These are phyloP conservation scores for Suillus cothurnatus DNA, from an alignment of 768 basidiomycete genomes.

Conservation along the genomic window DNA sequence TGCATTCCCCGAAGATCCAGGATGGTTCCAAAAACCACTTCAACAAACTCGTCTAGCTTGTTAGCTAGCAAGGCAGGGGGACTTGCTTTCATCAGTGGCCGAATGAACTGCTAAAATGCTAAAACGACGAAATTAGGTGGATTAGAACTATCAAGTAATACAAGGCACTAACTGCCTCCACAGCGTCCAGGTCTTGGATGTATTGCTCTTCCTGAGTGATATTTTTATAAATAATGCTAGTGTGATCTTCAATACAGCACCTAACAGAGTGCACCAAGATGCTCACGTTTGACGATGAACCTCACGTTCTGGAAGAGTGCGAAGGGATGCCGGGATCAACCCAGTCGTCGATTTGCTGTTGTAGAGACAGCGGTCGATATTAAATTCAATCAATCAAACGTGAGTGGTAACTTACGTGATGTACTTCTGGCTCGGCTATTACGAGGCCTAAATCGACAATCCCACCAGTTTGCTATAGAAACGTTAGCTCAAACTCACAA, in stretches of 20 bases:
- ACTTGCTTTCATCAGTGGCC: constrained; percentile 50
- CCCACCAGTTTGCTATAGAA: constrained; percentile 22
- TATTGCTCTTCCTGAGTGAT: constrained; percentile 91
- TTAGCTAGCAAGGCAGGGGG: constrained; percentile 57
- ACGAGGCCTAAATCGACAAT: constrained; percentile 23
- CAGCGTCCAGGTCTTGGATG: constrained; percentile 79
- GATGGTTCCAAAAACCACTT: constrained; percentile 89
- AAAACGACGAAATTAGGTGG: constrained; percentile 34
- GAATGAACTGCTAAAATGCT: constrained; percentile 53
- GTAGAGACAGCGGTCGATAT: constrained; percentile 2
- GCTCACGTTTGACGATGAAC: constrained; percentile 75
- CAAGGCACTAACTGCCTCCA: constrained; percentile 62
- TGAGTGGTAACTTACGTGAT: constrained; percentile 36
- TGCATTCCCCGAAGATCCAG: constrained; percentile 85
- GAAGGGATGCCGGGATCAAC: constrained; percentile 52
- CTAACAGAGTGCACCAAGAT: not conserved
- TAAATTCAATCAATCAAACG: constrained; percentile 14
- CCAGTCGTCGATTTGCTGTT: constrained; percentile 50
- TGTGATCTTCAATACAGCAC: constrained; percentile 7
- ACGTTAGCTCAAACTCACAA: constrained; percentile 14
- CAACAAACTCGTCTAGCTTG: constrained; percentile 80
- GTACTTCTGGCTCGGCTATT: constrained; percentile 31
- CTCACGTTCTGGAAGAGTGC: constrained; percentile 71
- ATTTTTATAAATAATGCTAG: constrained; percentile 78
- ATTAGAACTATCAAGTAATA: constrained; percentile 8